Conservation (phyloP, 2,329 filamentous ascomycete species). For the Capronia coronata region DNA sequence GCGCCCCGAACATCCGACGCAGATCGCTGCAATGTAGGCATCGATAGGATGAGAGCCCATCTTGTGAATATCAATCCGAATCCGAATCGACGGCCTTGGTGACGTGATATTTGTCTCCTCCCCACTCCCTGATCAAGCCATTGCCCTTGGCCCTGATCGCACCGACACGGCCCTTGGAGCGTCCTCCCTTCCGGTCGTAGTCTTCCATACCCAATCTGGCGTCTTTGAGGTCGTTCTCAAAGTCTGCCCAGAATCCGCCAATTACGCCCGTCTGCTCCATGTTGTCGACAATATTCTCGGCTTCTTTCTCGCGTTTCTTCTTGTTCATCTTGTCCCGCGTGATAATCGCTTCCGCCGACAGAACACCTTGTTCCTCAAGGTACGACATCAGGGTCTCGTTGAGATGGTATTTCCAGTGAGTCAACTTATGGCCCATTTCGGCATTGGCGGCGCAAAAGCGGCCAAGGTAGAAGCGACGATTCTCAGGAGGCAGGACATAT, state of each 20-base stretch:
- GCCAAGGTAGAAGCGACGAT: slow-evolving; percentile 49
- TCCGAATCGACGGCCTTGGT: slow-evolving; percentile 10
- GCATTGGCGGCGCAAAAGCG: slow-evolving; percentile 58
- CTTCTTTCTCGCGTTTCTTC: slow-evolving; percentile 54
- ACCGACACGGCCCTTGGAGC: slow-evolving; percentile 21
- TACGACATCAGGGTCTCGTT: slow-evolving; percentile 63
- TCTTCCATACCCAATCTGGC: slow-evolving; percentile 48
- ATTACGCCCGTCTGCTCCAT: slow-evolving; percentile 59
- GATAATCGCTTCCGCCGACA: slow-evolving; percentile 52
- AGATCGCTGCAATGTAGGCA: no score
- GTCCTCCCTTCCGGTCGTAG: slow-evolving; percentile 21
- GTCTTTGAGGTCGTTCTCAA: slow-evolving; percentile 55
- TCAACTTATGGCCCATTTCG: slow-evolving; percentile 61
- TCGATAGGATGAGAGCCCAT: no score
- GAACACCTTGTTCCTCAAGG: slow-evolving; percentile 53
- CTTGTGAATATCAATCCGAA: slow-evolving; percentile 11
- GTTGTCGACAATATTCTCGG: slow-evolving; percentile 56
- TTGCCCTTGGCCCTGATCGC: slow-evolving; percentile 13
- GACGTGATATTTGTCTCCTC: slow-evolving; percentile 7
- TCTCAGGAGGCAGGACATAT: slow-evolving; percentile 40
- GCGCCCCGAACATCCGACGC: no score
- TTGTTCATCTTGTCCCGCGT: slow-evolving; percentile 56
- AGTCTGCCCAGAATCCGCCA: slow-evolving; percentile 57
- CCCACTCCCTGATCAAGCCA: slow-evolving; percentile 13
- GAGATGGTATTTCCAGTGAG: slow-evolving; percentile 71